A percentile compares a stretch with the other conserved stretches of the same genome.
These are phyloP conservation scores for Eucalyptus tenuipes DNA, from an alignment of 345 rosid genomes.

Conservation along the genomic window DNA sequence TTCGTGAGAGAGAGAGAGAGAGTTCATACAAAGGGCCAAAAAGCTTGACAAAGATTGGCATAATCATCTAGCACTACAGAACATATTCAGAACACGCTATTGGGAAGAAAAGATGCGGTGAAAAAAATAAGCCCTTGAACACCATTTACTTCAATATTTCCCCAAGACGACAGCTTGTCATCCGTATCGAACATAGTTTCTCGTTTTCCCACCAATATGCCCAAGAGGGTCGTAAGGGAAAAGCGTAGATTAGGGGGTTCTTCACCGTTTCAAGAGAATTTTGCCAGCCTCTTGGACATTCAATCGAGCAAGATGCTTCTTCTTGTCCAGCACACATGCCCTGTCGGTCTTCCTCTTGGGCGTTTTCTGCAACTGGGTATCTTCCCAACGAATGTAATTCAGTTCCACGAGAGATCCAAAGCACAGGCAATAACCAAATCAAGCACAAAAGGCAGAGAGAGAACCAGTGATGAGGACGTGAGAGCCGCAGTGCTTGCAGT, in stretches of 20 bases:
- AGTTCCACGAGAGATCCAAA: not conserved
- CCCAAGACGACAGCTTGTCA: not conserved
- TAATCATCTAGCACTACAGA: not conserved
- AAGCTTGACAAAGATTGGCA: not conserved
- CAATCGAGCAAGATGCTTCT: conserved; percentile 83
- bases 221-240: not conserved
- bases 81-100: not conserved
- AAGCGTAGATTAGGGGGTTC: not conserved
- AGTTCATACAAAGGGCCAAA: not conserved
- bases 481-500: conserved; percentile 95
- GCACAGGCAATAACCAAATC: not conserved
- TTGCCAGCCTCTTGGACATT: conserved; percentile 71
- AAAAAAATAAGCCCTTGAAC: not conserved
- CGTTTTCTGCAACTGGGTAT: conserved; percentile 96
- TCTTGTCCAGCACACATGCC: conserved; percentile 85
- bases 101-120: not conserved
- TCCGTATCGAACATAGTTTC: not conserved
- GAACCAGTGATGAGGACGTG: conserved; percentile 97
- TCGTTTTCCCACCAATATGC: not conserved
- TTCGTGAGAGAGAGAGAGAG: not conserved
- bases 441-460: not conserved
- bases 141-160: not conserved
- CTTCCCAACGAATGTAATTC: conserved; percentile 36
- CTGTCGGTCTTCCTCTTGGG: conserved; percentile 94
- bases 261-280: conserved; percentile 70